These are phyloP conservation scores for Lolium rigidum DNA, from an alignment of 176 grass and related monocot genomes.

Conservation along the genomic window DNA sequence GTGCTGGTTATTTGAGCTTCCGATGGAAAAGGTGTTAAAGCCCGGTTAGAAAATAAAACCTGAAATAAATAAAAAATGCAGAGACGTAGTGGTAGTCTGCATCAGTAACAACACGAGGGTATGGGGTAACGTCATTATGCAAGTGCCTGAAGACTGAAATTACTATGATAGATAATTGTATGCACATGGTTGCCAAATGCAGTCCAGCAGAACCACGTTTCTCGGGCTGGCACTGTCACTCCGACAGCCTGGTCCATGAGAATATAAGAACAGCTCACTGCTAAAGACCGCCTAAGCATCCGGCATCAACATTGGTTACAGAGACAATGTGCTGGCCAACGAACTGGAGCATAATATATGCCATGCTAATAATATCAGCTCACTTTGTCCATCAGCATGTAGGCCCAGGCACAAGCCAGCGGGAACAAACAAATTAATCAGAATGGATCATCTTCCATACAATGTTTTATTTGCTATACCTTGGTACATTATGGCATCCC, in stretches of 20 bases:
- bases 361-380: constrained; percentile 20
- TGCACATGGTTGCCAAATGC: no score
- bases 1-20: no score
- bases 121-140: no score
- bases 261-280: constrained; percentile 16
- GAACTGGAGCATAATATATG: constrained; percentile 26
- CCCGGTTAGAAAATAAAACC: no score
- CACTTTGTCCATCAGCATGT: constrained; percentile 16
- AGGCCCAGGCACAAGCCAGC: not conserved
- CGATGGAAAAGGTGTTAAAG: no score
- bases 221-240: constrained; percentile 38
- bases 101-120: no score
- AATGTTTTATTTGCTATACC: constrained; percentile 59
- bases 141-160: no score
- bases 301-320: constrained; percentile 33
- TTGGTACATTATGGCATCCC: constrained; percentile 51
- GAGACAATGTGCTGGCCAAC: constrained; percentile 36
- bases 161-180: no score
- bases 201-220: constrained; percentile 23
- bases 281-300: constrained; percentile 15
- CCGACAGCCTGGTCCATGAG: constrained; percentile 41
- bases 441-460: constrained; percentile 30
- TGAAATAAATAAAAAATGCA: no score
- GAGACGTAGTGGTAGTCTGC: no score
- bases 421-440: constrained; percentile 17